phyloP scores from a whole-genome alignment of 345 rosid species.

The Laguncularia racemosa region DNA sequence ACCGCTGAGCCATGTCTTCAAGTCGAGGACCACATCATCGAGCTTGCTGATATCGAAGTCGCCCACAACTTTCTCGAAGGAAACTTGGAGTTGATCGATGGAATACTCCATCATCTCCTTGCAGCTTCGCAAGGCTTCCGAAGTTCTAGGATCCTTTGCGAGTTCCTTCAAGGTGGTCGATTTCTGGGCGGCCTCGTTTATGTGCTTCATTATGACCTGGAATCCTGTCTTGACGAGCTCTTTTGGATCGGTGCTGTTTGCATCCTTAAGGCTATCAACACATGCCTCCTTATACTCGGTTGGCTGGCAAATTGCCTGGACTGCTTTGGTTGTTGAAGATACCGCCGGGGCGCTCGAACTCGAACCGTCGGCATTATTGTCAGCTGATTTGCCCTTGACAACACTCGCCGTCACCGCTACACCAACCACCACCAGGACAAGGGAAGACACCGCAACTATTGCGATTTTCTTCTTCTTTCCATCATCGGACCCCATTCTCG shows the following conservation, averaged over 20 bases:
- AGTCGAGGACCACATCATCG: constrained; percentile 21
- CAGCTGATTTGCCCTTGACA: background rate
- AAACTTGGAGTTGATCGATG: constrained; percentile 14
- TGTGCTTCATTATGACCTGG: constrained; percentile 16
- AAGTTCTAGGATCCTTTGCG: constrained; percentile 26
- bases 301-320: constrained; percentile 31
- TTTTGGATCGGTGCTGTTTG: constrained; percentile 27
- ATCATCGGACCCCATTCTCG: too few species aligned
- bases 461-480: too few species aligned
- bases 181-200: constrained; percentile 17
- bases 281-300: constrained; percentile 25
- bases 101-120: constrained; percentile 31
- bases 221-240: constrained; percentile 30
- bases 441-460: too few species aligned
- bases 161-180: constrained; percentile 18
- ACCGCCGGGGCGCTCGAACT: constrained; percentile 1
- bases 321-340: constrained; percentile 24
- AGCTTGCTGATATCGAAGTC: constrained; percentile 16
- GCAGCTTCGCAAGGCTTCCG: constrained; percentile 26
- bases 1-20: constrained; percentile 32
- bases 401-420: constrained; percentile 41
- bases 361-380: too few species aligned
- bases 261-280: constrained; percentile 15
- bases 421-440: constrained; percentile 29
- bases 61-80: constrained; percentile 13